These are phyloP conservation scores for Aspergillus pseudoterreus DNA, from an alignment of 2,329 filamentous ascomycete species.

Conservation along the genomic window DNA sequence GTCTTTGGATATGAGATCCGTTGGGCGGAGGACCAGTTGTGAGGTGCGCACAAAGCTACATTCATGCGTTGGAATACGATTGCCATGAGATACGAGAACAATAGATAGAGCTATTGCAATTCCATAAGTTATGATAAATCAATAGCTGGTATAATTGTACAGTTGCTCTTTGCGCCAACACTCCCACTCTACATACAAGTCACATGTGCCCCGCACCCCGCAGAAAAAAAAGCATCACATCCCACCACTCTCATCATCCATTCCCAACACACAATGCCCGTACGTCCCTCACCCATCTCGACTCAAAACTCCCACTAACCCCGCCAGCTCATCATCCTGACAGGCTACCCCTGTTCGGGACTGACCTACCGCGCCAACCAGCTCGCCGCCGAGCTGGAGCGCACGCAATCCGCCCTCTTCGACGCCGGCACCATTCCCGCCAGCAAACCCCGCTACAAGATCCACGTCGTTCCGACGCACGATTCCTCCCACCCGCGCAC, in stretches of 20 bases:
- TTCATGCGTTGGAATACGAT: not conserved
- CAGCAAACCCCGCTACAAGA: slow-evolving; percentile 44
- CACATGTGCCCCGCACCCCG: slow-evolving; percentile 15
- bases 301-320: not conserved
- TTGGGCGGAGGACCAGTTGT: slow-evolving; percentile 52
- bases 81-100: not conserved
- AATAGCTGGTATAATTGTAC: not conserved
- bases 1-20: slow-evolving; percentile 73
- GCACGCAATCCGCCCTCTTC: slow-evolving; percentile 46
- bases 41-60: not conserved
- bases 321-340: slow-evolving; percentile 56
- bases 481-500: slow-evolving; percentile 43
- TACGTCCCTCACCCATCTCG: slow-evolving; percentile 8
- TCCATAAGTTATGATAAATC: not conserved
- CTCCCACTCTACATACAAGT: not conserved
- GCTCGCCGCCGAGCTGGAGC: slow-evolving; percentile 50
- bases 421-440: slow-evolving; percentile 28
- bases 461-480: slow-evolving; percentile 38
- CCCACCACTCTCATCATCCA: not conserved
- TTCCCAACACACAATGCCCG: slow-evolving; percentile 24
- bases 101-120: not conserved
- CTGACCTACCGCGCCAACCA: slow-evolving; percentile 60
- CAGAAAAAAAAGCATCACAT: slow-evolving; percentile 8
- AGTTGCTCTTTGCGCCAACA: not conserved
- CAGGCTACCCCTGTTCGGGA: slow-evolving; percentile 61